phyloP scores from a whole-genome alignment of 129 eudicot genomes.

The Chrysanthemum lavandulifolium region DNA sequence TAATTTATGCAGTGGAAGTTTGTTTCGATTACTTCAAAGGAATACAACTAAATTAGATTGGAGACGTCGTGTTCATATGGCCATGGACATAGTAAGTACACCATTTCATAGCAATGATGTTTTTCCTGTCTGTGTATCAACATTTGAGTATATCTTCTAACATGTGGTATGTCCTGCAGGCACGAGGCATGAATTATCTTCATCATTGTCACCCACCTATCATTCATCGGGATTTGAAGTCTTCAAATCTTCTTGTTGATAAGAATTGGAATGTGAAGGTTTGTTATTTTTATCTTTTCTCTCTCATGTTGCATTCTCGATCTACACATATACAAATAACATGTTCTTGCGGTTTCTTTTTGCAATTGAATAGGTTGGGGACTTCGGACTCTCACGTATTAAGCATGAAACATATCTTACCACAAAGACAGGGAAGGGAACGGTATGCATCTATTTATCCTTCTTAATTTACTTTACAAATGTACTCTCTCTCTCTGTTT shows the following conservation, averaged over 20 bases:
- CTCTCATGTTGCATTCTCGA: neutral
- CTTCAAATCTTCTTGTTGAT: conserved; percentile 97
- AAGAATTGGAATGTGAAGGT: conserved; percentile 98
- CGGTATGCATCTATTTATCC: conserved; percentile 50
- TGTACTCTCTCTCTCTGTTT: neutral
- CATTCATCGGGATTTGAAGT: conserved; percentile 87
- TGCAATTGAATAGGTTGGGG: conserved; percentile 73
- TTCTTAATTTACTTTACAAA: conserved; percentile 16
- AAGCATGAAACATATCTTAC: conserved; percentile 83
- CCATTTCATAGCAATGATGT: neutral
- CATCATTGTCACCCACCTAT: conserved; percentile 92
- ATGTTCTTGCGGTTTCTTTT: neutral
- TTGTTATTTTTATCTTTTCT: conserved; percentile 9
- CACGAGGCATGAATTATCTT: conserved; percentile 96
- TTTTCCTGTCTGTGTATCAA: too few species aligned
- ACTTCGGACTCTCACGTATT: conserved; percentile 94
- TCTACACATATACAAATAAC: neutral
- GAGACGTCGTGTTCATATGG: conserved; percentile 94
- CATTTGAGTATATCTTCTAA: conserved; percentile 2
- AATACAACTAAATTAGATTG: conserved; percentile 71
- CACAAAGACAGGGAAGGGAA: conserved; percentile 94
- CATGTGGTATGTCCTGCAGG: conserved; percentile 44
- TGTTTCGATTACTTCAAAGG: conserved; percentile 76
- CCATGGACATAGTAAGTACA: conserved; percentile 82
- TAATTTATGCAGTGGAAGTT: conserved; percentile 67